Conservation (phyloP, 371 early-diverging fungal genomes). For the Coemansia sp. region DNA sequence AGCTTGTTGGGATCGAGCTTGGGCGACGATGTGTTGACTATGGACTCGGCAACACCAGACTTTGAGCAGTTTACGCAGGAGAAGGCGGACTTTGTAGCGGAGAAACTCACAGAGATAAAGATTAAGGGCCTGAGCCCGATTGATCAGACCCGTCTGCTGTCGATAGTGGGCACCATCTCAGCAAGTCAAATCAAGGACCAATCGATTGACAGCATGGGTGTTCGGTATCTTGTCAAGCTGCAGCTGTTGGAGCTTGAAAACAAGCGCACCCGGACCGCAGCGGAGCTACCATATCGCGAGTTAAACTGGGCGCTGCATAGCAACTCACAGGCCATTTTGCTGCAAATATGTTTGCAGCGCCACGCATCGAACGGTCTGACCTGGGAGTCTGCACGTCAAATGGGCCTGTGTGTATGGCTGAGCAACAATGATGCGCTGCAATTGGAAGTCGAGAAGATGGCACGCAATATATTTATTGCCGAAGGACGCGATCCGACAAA, state of each 20-base stretch:
- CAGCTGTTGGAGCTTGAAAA: conserved; percentile 67
- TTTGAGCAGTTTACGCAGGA: conserved; percentile 37
- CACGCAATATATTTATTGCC: conserved; percentile 81
- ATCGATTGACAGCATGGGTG: conserved; percentile 87
- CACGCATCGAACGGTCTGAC: conserved; percentile 64
- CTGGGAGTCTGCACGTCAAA: conserved; percentile 76
- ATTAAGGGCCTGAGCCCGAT: conserved; percentile 37
- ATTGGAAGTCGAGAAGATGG: conserved; percentile 78
- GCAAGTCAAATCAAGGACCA: conserved; percentile 37
- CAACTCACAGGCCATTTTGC: conserved; percentile 80
- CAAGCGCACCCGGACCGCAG: conserved; percentile 52
- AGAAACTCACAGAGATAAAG: conserved; percentile 45
- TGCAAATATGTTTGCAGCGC: conserved; percentile 67
- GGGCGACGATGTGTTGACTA: neutral
- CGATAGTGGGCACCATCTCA: conserved; percentile 48
- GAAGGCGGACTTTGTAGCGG: conserved; percentile 44
- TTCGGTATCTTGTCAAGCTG: conserved; percentile 73
- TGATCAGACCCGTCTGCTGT: conserved; percentile 48
- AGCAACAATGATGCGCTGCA: conserved; percentile 68
- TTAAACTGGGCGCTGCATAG: conserved; percentile 86
- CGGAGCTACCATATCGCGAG: conserved; percentile 66
- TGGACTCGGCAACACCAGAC: conserved; percentile 13
- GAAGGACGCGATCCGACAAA: conserved; percentile 81
- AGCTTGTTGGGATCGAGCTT: conserved; percentile 11
- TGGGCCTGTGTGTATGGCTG: conserved; percentile 88